These are phyloP conservation scores for Penicillium brevicompactum DNA, from an alignment of 2,329 filamentous ascomycete species.

Conservation along the genomic window DNA sequence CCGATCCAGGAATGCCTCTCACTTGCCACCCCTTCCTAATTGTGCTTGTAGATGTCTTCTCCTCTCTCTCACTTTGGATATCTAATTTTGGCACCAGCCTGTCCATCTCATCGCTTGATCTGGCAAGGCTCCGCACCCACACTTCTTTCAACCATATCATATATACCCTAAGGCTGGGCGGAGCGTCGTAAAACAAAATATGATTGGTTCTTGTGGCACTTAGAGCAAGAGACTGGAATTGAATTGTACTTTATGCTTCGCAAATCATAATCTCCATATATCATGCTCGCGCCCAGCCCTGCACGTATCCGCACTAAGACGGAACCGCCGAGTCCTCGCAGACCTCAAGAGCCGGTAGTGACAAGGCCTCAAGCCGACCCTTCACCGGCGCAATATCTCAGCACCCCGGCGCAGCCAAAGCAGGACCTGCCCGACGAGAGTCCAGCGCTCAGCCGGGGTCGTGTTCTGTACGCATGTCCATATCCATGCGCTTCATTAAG, in stretches of 20 bases:
- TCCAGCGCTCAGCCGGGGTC: background rate
- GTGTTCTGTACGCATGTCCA: background rate
- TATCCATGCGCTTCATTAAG: background rate
- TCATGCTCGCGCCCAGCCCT: background rate
- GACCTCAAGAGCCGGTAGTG: too few relatives aligned
- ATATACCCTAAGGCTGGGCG: slow-evolving; percentile 31
- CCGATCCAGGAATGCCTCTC: slow-evolving; percentile 5
- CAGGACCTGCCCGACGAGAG: background rate
- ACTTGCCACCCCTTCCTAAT: background rate
- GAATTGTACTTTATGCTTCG: slow-evolving; percentile 23
- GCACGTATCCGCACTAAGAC: too few relatives aligned
- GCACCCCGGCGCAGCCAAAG: too few relatives aligned
- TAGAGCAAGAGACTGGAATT: slow-evolving; percentile 26
- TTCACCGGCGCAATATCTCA: too few relatives aligned
- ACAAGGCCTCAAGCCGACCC: too few relatives aligned
- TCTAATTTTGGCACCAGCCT: slow-evolving; percentile 10
- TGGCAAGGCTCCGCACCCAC: background rate
- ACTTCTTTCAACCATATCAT: slow-evolving; percentile 19
- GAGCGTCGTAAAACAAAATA: slow-evolving; percentile 24
- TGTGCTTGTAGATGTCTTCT: slow-evolving; percentile 22
- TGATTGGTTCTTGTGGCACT: slow-evolving; percentile 20
- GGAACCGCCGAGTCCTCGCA: too few relatives aligned
- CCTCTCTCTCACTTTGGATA: slow-evolving; percentile 10
- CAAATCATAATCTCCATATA: slow-evolving; percentile 4
- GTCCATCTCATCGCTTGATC: background rate